phyloP scores from a whole-genome alignment of 805 yeast species.

The Yarrowia porcina region DNA sequence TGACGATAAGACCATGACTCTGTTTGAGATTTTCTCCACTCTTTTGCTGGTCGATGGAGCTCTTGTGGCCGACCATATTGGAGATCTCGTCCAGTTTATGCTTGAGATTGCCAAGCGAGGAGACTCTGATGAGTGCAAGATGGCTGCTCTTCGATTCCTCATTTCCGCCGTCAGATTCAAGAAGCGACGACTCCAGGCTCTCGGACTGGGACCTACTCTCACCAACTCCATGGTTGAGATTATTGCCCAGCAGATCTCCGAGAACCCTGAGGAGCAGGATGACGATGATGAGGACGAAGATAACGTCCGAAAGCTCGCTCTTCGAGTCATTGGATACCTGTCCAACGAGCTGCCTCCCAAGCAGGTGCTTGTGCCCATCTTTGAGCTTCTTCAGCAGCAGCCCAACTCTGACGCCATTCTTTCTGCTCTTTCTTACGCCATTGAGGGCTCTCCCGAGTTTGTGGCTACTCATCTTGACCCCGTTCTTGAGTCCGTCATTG shows the following conservation, averaged over 20 bases:
- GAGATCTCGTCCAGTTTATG: constrained; percentile 67
- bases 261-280: constrained; percentile 78
- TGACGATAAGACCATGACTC: constrained; percentile 70
- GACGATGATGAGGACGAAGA: constrained; percentile 93
- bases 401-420: constrained; percentile 68
- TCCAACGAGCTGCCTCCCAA: constrained; percentile 87
- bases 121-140: constrained; percentile 77
- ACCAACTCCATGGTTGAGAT: constrained; percentile 70
- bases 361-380: constrained; percentile 79
- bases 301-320: constrained; percentile 70
- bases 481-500: constrained; percentile 66
- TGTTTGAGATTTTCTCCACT: constrained; percentile 82
- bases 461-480: constrained; percentile 70
- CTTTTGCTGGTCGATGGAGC: constrained; percentile 72
- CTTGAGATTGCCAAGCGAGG: constrained; percentile 54
- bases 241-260: constrained; percentile 71
- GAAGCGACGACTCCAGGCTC: constrained; percentile 72
- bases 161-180: constrained; percentile 75
- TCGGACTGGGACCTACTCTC: constrained; percentile 79
- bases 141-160: constrained; percentile 78
- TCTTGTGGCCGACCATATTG: constrained; percentile 70
- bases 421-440: constrained; percentile 74
- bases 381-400: constrained; percentile 55
- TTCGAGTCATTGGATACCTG: constrained; percentile 73
- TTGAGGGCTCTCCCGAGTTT: constrained; percentile 93